Conservation (phyloP, 2,329 filamentous ascomycete species). For the Cercospora janseana region DNA sequence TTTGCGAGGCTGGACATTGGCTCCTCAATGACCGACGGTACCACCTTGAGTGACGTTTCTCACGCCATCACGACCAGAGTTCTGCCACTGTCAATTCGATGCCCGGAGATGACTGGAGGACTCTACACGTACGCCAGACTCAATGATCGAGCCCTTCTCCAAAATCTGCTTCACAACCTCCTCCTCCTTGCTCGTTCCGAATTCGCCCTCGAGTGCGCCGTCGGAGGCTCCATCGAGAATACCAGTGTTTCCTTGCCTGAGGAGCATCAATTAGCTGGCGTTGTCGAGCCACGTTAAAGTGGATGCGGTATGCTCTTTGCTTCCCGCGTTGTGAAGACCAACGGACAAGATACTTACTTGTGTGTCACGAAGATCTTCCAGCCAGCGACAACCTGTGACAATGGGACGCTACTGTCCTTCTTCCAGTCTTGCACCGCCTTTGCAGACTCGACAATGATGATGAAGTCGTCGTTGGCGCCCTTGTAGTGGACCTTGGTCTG, state of each 20-base stretch:
- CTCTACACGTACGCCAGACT: slow-evolving; percentile 54
- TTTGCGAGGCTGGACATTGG: no score
- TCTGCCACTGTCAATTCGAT: neutral
- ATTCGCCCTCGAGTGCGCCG: slow-evolving; percentile 74
- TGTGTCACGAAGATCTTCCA: slow-evolving; percentile 91
- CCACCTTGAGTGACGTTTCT: slow-evolving; percentile 45
- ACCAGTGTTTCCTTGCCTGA: slow-evolving; percentile 82
- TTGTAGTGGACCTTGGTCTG: slow-evolving; percentile 83
- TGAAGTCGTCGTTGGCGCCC: slow-evolving; percentile 68
- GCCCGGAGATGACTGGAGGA: no score
- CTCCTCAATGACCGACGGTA: slow-evolving; percentile 32
- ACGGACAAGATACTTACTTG: slow-evolving; percentile 61
- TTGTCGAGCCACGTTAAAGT: no score
- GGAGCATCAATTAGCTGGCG: no score
- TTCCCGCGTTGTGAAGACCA: no score
- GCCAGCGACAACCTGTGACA: slow-evolving; percentile 79
- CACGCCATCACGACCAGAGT: slow-evolving; percentile 42
- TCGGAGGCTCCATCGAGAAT: slow-evolving; percentile 74
- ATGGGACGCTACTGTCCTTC: slow-evolving; percentile 71
- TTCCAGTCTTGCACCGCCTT: slow-evolving; percentile 77
- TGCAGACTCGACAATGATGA: slow-evolving; percentile 62
- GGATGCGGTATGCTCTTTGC: no score
- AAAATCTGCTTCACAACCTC: slow-evolving; percentile 80
- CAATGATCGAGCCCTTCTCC: slow-evolving; percentile 69
- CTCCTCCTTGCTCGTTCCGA: slow-evolving; percentile 76